Evolutionary conservation across 371 early-diverging fungal genomes (phyloP), one percentile per base, ranked within the genome.

Genomic region (Entomophthora muscae): DNA sequence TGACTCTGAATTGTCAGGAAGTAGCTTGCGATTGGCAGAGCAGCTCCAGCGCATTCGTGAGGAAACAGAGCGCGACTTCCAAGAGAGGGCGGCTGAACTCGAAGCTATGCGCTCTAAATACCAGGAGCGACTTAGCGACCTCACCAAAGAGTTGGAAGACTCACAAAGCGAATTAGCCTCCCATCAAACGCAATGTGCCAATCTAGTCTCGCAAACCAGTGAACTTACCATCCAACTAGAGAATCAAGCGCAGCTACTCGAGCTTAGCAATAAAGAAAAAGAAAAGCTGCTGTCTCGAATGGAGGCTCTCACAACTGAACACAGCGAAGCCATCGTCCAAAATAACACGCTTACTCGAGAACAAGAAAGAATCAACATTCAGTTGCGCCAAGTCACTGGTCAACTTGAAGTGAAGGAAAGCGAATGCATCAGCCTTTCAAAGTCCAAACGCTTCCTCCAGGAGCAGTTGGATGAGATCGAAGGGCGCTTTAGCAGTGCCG

Each of bases 91-190:
- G 42, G 71, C 66, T 29, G 71, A 75, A 1, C 73, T 89, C 21
- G 90, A 84, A 29, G 71, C 69, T 55, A 69, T 78, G 64, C 75
- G 80, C 5, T 72, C 71, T 51, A 88, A 85, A 72, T 90, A 86
- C 71, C 86, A 87, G 65, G 80, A 76, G 58, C 88, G 91, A 75
- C 70, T 89, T 30, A 83, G 84, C 61, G 78, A 81, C 32, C 76
- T 89, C 32, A 74, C 82, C 55, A 68, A 74, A 1, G 91, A 90
- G 68, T 74, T 91, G 21, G 91, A 92, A 64, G 67, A 74, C 1
- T 86, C 86, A 65, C 84, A 81, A 73, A 73, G 70, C 61, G 78
- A 77, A 64, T 55, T 74, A 26, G 64, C 83, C n/a, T 71, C 72
- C 29, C 72, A 86, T 66, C 86, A 85, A 67, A 84, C 88, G 32